These are phyloP conservation scores for Tetragonia tetragonoides DNA, from an alignment of 148 eudicot species.

Conservation along the genomic window DNA sequence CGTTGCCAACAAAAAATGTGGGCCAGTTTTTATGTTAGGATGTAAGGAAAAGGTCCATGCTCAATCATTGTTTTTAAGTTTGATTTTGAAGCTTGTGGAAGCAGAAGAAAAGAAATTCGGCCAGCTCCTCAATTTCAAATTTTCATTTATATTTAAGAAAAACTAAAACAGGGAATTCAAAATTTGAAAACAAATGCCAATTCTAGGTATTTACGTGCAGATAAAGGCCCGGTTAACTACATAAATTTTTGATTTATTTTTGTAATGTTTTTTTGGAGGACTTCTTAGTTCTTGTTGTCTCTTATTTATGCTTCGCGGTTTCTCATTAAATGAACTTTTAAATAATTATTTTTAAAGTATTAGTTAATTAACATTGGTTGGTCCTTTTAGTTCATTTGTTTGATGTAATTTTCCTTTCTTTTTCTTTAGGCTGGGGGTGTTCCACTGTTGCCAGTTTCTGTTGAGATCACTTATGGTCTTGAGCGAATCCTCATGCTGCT, in stretches of 20 bases:
- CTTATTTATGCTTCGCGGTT: not conserved
- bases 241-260: no score
- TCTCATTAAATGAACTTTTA: not conserved
- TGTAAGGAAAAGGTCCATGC: not conserved
- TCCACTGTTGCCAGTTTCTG: constrained; percentile 84
- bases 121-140: not conserved
- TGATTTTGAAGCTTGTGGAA: not conserved
- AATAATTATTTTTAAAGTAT: no score
- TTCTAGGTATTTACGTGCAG: not conserved
- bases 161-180: no score
- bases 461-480: constrained; percentile 99
- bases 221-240: not conserved
- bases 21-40: not conserved
- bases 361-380: no score
- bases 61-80: not conserved
- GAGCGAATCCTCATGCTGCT: constrained; percentile 97
- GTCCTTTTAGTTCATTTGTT: not conserved
- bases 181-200: no score
- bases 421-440: constrained; percentile 83
- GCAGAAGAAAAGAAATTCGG: not conserved
- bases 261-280: not conserved
- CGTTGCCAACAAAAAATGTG: not conserved
- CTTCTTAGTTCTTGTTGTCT: not conserved
- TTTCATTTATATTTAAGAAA: not conserved
- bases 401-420: not conserved